Evolutionary conservation across 768 basidiomycete genomes (phyloP), one percentile per base, ranked within the genome.

Genomic region (Psilocybe cyanescens): DNA sequence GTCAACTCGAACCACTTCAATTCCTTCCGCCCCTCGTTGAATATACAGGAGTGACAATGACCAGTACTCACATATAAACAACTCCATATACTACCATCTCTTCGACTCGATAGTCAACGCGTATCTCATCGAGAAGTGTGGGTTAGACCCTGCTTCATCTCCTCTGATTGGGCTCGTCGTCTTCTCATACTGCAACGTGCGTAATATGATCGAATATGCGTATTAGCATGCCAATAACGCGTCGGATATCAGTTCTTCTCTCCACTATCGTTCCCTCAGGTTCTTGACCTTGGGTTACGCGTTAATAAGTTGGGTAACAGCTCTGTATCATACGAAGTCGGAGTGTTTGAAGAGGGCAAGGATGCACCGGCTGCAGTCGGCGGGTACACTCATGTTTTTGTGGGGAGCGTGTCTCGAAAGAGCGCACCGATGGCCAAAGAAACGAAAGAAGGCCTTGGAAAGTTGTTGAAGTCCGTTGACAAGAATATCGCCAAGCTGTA

Each of bases 341-440:
- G 88, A 0, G 86, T 94, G 14, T 94, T 94, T 68, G 78, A 77
- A 51, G 76, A 84, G 52, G 82, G 75, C 28, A 70, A 70, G 37
- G 72, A 79, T 35, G 39, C 60, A 8, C 76, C 78, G 1, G 76
- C 76, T 0, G 83, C 81, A 11, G 83, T 84, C 17, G 83, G 82
- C 1, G 83, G 83, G 8, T 93, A 94, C 58, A 93, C 90, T 0
- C 92, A 94, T 71, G 92, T 94, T n/a, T 94, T 93, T 68, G 92
- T 94, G 3, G 85, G 86, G 29, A 83, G 81, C 47, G 65, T 67
- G 57, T 83, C 82, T 46, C 75, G 92, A 50, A 86, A 83, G 75
- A 87, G 88, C 59, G 72, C 74, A 0, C 64, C 76, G 0, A 88
- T 92, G 68, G 72, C 67, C 37, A 58, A 69, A 2, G 70, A 63